Conservation (phyloP, 768 basidiomycete genomes). For the Suillus brevipes region DNA sequence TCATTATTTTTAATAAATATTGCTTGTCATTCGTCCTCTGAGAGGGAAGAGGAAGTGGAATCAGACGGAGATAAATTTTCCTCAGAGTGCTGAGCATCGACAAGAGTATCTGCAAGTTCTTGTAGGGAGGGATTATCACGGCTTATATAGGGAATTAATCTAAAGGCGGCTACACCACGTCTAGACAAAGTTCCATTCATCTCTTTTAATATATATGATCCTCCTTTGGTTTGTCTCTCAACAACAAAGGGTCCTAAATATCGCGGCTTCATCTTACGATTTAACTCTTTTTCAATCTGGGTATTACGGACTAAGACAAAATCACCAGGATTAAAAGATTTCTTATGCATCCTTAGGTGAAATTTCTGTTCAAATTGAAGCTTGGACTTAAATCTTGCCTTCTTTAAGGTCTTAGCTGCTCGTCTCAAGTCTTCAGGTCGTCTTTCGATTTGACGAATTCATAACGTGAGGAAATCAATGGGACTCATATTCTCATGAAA, state of each 20-base stretch:
- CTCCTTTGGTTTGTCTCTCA: conserved; percentile 19
- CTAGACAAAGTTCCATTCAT: conserved; percentile 17
- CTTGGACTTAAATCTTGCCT: conserved; percentile 20
- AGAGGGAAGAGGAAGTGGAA: too few species aligned
- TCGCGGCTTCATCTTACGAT: conserved; percentile 30
- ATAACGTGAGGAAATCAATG: conserved; percentile 22
- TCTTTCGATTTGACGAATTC: conserved; percentile 17
- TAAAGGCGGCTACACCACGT: conserved; percentile 13
- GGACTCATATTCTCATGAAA: conserved; percentile 16
- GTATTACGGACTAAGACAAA: conserved; percentile 39
- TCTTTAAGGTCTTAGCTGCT: conserved; percentile 22
- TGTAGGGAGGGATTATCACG: neutral
- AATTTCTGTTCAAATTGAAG: conserved; percentile 27
- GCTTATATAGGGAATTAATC: neutral
- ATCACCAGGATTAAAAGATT: conserved; percentile 31
- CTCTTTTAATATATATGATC: conserved; percentile 5
- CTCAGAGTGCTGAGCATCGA: neutral
- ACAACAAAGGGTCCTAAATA: conserved; percentile 43
- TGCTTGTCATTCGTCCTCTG: too few species aligned
- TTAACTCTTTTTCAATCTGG: conserved; percentile 24
- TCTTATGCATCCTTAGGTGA: conserved; percentile 19
- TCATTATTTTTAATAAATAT: too few species aligned
- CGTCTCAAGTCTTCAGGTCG: conserved; percentile 19
- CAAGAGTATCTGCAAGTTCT: neutral
- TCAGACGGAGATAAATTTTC: too few species aligned